A percentile compares a stretch with the other conserved stretches of the same genome.
Evolutionary conservation across 2,329 filamentous ascomycete species (phyloP).

Genomic region (Sclerotinia sclerotiorum): DNA sequence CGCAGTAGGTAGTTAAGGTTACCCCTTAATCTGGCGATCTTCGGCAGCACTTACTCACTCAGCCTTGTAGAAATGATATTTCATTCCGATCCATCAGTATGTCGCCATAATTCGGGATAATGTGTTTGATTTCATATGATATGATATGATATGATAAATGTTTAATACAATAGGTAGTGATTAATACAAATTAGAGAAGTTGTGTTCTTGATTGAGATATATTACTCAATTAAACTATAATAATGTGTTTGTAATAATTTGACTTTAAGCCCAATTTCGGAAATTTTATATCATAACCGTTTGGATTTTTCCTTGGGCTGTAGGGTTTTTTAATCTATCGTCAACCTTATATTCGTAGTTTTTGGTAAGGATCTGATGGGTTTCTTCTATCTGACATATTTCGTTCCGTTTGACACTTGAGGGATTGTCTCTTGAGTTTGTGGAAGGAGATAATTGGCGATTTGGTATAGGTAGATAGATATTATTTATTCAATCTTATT

Average conservation of each 20-base stretch:
- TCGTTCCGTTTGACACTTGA: no score
- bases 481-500: not conserved
- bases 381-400: no score
- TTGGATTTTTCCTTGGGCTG: not conserved
- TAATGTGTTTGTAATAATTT: no score
- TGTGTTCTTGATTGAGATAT: not conserved
- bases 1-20: not conserved
- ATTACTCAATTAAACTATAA: not conserved
- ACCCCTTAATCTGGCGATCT: not conserved
- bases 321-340: no score
- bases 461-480: not conserved
- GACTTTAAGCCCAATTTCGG: not conserved
- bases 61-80: slow-evolving; percentile 6
- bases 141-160: no score
- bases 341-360: not conserved
- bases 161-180: no score
- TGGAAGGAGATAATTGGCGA: not conserved
- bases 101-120: not conserved
- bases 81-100: not conserved
- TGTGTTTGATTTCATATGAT: not conserved
- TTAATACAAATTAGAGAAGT: no score
- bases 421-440: not conserved
- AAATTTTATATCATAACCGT: not conserved
- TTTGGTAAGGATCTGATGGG: not conserved
- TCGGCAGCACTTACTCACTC: not conserved